These are phyloP conservation scores for Linnemannia schmuckeri DNA, from an alignment of 192 early-diverging fungal species.

Conservation along the genomic window DNA sequence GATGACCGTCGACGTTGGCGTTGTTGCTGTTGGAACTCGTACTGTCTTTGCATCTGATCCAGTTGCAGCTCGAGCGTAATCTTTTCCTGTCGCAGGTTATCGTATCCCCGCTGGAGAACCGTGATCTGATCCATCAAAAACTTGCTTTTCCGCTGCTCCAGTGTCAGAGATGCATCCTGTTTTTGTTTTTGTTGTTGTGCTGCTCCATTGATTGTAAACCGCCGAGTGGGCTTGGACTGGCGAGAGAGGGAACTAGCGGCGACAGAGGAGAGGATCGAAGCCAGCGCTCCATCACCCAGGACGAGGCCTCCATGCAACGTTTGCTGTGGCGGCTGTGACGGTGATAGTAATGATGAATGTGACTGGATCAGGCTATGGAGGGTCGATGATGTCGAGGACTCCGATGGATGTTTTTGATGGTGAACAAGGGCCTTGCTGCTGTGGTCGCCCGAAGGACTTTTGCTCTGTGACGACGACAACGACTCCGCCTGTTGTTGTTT, in stretches of 20 bases:
- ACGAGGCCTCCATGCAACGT: conserved; percentile 14
- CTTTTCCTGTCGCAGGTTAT: conserved; percentile 44
- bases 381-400: not conserved
- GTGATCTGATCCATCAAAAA: conserved; percentile 49
- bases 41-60: conserved; percentile 39
- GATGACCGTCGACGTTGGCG: conserved; percentile 14
- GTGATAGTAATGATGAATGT: not conserved
- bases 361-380: not conserved
- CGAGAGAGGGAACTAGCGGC: conserved; percentile 22
- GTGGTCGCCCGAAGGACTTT: not conserved
- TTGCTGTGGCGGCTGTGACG: not conserved
- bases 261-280: conserved; percentile 34
- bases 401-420: not conserved
- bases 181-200: not conserved
- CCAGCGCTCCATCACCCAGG: conserved; percentile 19
- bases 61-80: conserved; percentile 36
- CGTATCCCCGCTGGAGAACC: conserved; percentile 41
- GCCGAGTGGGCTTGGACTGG: conserved; percentile 32
- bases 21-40: conserved; percentile 37
- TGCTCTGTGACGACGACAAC: not conserved
- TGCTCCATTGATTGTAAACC: conserved; percentile 33
- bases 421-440: not conserved
- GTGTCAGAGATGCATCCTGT: conserved; percentile 13
- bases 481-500: not conserved
- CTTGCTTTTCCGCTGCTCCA: conserved; percentile 35